Evolutionary conservation across 176 grass and related monocot genomes (phyloP).

Genomic region (Thalia dealbata): DNA sequence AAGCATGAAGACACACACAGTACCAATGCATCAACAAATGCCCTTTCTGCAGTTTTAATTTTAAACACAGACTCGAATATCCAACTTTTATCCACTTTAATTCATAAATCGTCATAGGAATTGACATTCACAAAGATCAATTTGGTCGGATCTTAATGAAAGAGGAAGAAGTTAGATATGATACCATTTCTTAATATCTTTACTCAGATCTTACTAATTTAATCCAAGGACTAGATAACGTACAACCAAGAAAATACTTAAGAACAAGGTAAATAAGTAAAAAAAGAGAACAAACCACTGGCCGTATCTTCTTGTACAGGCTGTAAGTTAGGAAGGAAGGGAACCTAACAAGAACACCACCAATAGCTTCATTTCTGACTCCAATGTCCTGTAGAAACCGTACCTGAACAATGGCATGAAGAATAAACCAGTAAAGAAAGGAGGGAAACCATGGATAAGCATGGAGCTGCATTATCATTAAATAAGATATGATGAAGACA

Average conservation of each 20-base stretch:
- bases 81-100: neutral
- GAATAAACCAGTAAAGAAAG: neutral
- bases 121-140: neutral
- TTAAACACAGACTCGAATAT: neutral
- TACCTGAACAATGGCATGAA: slow-evolving; percentile 36
- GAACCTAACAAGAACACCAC: slow-evolving; percentile 78
- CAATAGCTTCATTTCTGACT: slow-evolving; percentile 63
- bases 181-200: too few species aligned
- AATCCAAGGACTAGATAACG: too few species aligned
- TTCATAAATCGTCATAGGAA: neutral
- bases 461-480: neutral
- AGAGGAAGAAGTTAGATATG: too few species aligned
- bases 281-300: slow-evolving; percentile 51
- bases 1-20: too few species aligned
- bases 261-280: slow-evolving; percentile 3
- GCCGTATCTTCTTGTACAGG: slow-evolving; percentile 87
- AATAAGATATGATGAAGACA: neutral
- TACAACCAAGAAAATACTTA: neutral
- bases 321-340: slow-evolving; percentile 68
- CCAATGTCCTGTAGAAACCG: slow-evolving; percentile 85
- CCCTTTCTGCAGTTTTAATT: neutral
- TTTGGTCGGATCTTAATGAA: neutral
- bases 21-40: neutral
- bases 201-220: too few species aligned
- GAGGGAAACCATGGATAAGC: neutral